These are phyloP conservation scores for Microbotryum violaceum DNA, from an alignment of 1,284 basidiomycete genomes.

Conservation along the genomic window DNA sequence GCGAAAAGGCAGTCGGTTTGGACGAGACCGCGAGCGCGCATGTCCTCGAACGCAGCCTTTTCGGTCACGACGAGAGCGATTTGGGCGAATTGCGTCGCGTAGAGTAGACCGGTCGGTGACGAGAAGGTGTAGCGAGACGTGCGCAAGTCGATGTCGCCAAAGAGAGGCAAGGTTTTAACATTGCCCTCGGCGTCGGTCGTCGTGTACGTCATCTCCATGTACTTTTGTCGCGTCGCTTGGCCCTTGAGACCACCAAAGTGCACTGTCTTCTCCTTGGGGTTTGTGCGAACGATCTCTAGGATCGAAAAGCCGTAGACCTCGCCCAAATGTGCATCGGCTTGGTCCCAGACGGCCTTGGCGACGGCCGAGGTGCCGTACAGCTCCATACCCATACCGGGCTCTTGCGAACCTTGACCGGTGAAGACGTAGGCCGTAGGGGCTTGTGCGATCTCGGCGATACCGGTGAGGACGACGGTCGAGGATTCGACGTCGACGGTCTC, in stretches of 20 bases:
- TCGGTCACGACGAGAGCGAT: constrained; percentile 96
- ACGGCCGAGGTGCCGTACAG: constrained; percentile 87
- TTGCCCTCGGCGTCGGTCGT: constrained; percentile 80
- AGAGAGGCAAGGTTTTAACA: constrained; percentile 87
- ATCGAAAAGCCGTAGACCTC: constrained; percentile 97
- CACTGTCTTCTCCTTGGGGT: constrained; percentile 93
- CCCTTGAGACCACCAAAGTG: constrained; percentile 99
- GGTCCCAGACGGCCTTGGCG: constrained; percentile 93
- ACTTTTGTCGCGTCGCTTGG: constrained; percentile 91
- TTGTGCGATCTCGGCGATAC: constrained; percentile 86
- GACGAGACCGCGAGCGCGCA: constrained; percentile 91
- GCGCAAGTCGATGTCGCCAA: constrained; percentile 70
- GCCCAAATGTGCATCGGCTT: constrained; percentile 84
- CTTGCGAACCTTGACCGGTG: constrained; percentile 97
- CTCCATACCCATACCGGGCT: constrained; percentile 99
- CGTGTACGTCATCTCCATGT: constrained; percentile 99
- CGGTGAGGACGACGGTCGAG: constrained; percentile 85
- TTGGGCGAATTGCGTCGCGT: constrained; percentile 96
- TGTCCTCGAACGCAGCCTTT: constrained; percentile 87
- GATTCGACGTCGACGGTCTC: constrained; percentile 69
- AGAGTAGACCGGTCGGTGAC: constrained; percentile 87
- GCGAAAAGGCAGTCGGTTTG: constrained; percentile 88
- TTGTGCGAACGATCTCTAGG: constrained; percentile 90
- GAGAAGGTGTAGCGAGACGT: constrained; percentile 95
- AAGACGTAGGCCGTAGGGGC: constrained; percentile 92